Percentiles rank a stretch among this genome's conserved stretches.
Evolutionary conservation across 2,329 filamentous ascomycete species (phyloP).

Genomic region (Colletotrichum musae): DNA sequence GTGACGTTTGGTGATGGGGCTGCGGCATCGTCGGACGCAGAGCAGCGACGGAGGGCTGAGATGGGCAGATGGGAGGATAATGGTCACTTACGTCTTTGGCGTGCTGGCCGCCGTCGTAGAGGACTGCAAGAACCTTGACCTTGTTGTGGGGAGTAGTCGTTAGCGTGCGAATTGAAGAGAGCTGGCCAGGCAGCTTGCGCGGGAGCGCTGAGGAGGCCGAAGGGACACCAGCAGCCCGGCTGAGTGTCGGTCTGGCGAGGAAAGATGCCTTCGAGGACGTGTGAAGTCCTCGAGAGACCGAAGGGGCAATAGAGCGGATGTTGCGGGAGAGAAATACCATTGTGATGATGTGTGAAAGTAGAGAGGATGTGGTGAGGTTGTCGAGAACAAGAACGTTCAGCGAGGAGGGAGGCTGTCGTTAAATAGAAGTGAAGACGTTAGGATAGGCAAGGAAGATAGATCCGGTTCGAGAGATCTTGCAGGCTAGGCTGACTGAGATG

Average conservation of each 20-base stretch:
- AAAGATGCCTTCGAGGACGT: conserved; percentile 45
- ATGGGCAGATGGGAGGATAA: not conserved
- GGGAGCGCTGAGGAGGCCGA: conserved; percentile 51
- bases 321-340: conserved; percentile 52
- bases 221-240: conserved; percentile 33
- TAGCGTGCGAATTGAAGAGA: conserved; percentile 72
- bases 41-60: not conserved
- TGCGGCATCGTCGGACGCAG: not conserved
- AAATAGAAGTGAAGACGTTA: conserved; percentile 20
- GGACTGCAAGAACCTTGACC: conserved; percentile 95
- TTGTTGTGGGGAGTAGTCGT: conserved; percentile 63
- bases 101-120: conserved; percentile 94
- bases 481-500: conserved; percentile 11
- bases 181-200: conserved; percentile 54
- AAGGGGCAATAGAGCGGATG: conserved; percentile 45
- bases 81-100: conserved; percentile 79
- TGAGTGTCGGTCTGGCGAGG: conserved; percentile 41
- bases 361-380: conserved; percentile 17
- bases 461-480: conserved; percentile 23
- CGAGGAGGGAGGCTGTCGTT: conserved; percentile 27
- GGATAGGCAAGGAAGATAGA: not conserved
- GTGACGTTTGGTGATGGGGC: conserved; percentile 27
- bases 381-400: conserved; percentile 6
- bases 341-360: conserved; percentile 37
- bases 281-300: conserved; percentile 47